Base-by-base conservation (phyloP, 768 basidiomycete genomes). In the Cystofilobasidium ferigula region DNA sequence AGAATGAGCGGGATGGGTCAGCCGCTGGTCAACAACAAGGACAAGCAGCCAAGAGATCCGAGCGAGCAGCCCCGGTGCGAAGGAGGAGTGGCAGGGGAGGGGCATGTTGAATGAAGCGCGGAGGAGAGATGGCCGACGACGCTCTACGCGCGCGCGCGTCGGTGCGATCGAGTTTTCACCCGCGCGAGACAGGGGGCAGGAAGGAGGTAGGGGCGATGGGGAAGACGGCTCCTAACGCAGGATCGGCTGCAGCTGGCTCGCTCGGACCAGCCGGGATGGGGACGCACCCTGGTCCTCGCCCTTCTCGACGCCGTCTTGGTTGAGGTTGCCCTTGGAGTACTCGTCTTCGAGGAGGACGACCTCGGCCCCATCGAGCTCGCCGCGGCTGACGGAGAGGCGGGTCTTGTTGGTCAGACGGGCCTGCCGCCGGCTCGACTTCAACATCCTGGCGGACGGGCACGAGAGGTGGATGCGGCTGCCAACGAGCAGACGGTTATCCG, bases 251-350 rank as follows among this genome's bases (percentile, higher is more conserved):
- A 62, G 53, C 35, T n/a, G 18, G 9, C 18, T 10, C n/a, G n/a
- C n/a, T 34, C 22, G 38, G 40, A 60, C 2, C 18, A 59, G 4
- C 22, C 34, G 36, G 57, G 26, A 43, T n/a, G n/a, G n/a, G n/a
- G 16, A 63, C 45, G 51, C 32, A 68, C 67, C 65, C 62, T 67
- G 65, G 42, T 67, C 65, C 28, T 67, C 67, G 58, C 67, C 67
- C 47, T 62, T 63, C 26, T 68, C 67, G 9, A 68, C 67, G 22
- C 67, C 67, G 38, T 68, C 67, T 45, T 56, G 58, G 36, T 68
- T 68, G 30, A 68, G 56, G 57, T 62, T 63, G 13, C 34, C n/a
- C 42, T 58, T 62, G 30, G 51, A 56, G 42, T 68, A 61, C 45
- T 63, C 67, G 22, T 45, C 32, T 24, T 63, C 67, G 43, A 68